A percentile compares a stretch with the other conserved stretches of the same genome.
Conservation (phyloP, 73 alveolate genomes). For the Breviolum minutum region DNA sequence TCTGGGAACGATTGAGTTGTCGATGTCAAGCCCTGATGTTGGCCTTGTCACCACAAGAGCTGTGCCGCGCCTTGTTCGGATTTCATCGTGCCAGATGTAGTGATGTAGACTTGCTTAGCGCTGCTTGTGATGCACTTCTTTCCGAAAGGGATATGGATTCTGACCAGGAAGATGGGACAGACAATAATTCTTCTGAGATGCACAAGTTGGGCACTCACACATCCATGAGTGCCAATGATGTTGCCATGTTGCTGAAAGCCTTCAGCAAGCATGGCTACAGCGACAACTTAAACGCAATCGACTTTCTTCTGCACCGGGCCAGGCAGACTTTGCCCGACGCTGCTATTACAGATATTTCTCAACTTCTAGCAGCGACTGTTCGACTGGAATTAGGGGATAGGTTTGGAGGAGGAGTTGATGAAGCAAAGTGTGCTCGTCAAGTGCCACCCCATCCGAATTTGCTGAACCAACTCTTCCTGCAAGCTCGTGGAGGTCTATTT, state of each 20-base stretch:
- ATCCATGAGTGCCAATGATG: conserved; percentile 57
- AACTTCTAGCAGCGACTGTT: conserved; percentile 29
- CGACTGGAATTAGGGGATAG: neutral
- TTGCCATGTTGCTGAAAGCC: conserved; percentile 80
- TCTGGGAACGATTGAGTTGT: conserved; percentile 90
- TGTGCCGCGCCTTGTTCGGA: conserved; percentile 82
- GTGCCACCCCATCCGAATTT: conserved; percentile 13
- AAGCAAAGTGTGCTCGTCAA: neutral
- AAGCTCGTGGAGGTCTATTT: conserved; percentile 51
- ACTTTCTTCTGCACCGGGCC: neutral
- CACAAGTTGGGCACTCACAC: conserved; percentile 75
- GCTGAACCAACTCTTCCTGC: conserved; percentile 18
- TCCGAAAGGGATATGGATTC: conserved; percentile 9
- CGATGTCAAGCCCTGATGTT: conserved; percentile 86
- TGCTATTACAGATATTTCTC: conserved; percentile 28
- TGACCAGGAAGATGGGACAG: neutral
- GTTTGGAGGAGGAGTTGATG: conserved; percentile 46
- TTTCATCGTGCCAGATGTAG: conserved; percentile 80
- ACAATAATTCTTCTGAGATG: neutral
- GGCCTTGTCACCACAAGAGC: conserved; percentile 60
- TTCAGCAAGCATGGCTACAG: conserved; percentile 56
- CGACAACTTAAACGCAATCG: neutral
- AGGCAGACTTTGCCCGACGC: conserved; percentile 25
- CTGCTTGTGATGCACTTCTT: conserved; percentile 32
- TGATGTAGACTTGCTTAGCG: conserved; percentile 1